Conservation (phyloP, 139 green algal species). For the Haematococcus sp. region DNA sequence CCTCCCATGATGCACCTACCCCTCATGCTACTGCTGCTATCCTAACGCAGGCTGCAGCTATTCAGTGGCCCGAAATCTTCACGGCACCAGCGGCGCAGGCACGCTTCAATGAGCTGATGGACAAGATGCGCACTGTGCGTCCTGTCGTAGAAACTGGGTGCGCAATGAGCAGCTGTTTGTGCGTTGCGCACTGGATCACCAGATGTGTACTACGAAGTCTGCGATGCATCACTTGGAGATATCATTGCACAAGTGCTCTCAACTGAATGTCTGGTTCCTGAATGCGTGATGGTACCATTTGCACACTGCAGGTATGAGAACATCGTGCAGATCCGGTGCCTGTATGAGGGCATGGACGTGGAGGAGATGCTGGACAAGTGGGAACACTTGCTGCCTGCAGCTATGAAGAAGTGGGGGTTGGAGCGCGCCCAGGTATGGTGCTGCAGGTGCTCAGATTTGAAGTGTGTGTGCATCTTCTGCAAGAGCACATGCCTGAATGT, state of each 20-base stretch:
- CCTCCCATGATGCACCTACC: too few species aligned
- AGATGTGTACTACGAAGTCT: too few species aligned
- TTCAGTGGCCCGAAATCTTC: constrained; percentile 89
- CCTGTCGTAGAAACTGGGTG: constrained; percentile 97
- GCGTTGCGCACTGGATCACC: background rate
- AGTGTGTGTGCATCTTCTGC: too few species aligned
- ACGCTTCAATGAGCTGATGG: constrained; percentile 68
- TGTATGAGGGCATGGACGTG: constrained; percentile 76
- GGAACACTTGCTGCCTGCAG: constrained; percentile 62
- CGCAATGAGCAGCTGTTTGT: constrained; percentile 4
- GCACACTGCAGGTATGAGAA: constrained; percentile 98
- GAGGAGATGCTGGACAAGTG: constrained; percentile 80
- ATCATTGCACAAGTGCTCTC: too few species aligned
- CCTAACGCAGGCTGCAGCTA: constrained; percentile 59
- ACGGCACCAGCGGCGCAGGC: constrained; percentile 40
- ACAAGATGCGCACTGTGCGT: constrained; percentile 80
- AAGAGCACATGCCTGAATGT: too few species aligned
- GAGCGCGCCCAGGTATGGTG: constrained; percentile 55
- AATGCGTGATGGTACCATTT: too few species aligned
- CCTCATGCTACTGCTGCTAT: too few species aligned
- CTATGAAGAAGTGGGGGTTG: constrained; percentile 79
- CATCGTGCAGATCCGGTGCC: constrained; percentile 85
- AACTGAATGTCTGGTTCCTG: too few species aligned
- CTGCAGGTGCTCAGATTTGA: too few species aligned
- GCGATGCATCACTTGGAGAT: too few species aligned